Conservation (phyloP, 805 yeast genomes). For the Candida nemodendra region DNA sequence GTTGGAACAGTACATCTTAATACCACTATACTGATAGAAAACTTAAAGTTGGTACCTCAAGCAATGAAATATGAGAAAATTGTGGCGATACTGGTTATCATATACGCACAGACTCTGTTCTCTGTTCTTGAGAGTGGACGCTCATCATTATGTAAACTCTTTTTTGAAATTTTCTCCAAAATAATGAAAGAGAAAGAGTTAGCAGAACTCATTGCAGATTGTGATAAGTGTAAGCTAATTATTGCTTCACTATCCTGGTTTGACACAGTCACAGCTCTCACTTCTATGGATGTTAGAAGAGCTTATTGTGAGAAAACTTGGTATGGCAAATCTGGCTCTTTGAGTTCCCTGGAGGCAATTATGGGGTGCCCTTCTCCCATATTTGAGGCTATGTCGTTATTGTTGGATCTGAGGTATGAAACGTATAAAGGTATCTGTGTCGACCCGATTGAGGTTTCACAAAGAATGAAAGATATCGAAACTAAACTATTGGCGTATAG, state of each 20-base stretch:
- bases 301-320: neutral
- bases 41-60: neutral
- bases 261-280: neutral
- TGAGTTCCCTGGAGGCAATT: neutral
- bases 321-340: neutral
- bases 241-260: neutral
- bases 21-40: neutral
- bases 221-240: neutral
- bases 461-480: neutral
- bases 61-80: neutral
- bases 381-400: neutral
- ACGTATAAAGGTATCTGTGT: neutral
- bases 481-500: neutral
- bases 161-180: neutral
- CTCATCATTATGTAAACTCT: neutral
- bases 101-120: neutral
- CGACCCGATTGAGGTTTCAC: neutral
- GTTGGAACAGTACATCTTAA: neutral
- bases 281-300: neutral
- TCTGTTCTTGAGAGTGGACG: neutral
- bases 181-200: neutral
- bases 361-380: neutral
- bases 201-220: neutral
- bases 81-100: neutral
- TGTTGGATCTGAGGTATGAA: neutral